phyloP scores from a whole-genome alignment of 2,329 filamentous ascomycete species.

The Juglanconis oblonga region DNA sequence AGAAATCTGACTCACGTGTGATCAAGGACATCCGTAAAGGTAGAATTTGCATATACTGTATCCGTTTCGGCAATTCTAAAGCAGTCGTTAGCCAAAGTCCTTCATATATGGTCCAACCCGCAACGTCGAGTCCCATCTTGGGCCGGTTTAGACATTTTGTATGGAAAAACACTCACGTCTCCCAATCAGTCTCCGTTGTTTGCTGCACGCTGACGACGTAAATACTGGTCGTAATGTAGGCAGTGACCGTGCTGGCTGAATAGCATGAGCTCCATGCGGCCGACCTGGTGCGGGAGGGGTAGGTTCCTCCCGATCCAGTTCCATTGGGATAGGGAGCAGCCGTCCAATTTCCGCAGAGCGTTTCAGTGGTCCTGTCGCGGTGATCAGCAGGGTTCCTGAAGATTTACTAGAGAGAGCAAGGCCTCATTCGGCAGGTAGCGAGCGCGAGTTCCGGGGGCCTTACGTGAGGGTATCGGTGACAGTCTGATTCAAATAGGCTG shows the following conservation, averaged over 20 bases:
- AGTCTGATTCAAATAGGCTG: too few species aligned
- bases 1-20: background rate
- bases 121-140: background rate
- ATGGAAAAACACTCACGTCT: background rate
- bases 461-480: too few species aligned
- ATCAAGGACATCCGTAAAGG: background rate
- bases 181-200: background rate
- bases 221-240: slow-evolving; percentile 1
- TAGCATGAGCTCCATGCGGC: background rate
- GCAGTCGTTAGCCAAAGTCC: background rate
- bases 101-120: background rate
- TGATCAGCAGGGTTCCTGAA: too few species aligned
- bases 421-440: too few species aligned
- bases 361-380: too few species aligned
- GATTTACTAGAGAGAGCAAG: too few species aligned
- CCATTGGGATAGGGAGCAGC: background rate
- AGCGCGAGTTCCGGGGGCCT: too few species aligned
- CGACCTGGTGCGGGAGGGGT: too few species aligned
- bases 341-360: background rate
- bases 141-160: background rate
- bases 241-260: background rate
- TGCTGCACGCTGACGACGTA: background rate
- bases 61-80: background rate
- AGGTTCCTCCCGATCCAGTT: background rate
- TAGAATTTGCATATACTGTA: background rate